Evolutionary conservation across 2,329 filamentous ascomycete species (phyloP), one percentile per base, ranked within the genome.

Genomic region (Botrytis medusae): DNA sequence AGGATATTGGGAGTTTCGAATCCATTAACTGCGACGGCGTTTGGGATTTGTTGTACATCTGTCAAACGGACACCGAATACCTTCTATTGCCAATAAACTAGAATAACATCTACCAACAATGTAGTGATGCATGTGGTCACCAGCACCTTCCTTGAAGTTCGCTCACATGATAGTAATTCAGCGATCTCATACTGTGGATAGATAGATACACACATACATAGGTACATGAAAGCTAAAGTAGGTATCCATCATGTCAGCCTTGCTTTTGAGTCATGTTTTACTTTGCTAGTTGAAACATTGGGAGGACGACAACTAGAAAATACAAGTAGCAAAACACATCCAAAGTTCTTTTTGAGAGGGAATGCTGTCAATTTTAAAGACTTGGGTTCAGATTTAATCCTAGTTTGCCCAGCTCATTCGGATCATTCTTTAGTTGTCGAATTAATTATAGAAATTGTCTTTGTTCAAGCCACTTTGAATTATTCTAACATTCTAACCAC

Each of bases 31-130:
- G 61, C 74, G 76, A 71, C 69, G 77, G 78, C 76, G 77, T 79
- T 79, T 76, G 75, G 75, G 76, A 78, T 79, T 75, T 77, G 73
- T 72, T 77, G 76, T 79, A 75, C 73, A 76, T 77, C 61, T 75
- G 40, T 72, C 70, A 73, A 61, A 59, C 65, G 29, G 65, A 75
- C 75, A 75, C 74, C 61, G 72, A 75, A 75, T 74, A 74, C 73
- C 71, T 75, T 40, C 51, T 73, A 74, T 70, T 73, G 44, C 69
- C 59, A 59, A 69, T 59, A 34, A 70, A 40, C 40, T 63, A 73
- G 67, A 70, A 69, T 71, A 70, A 63, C 65, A 62, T 73, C 32
- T 64, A 72, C 72, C 69, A 73, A 60, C 70, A 72, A 57, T 42
- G 9, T 59, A 73, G 65, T 32, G 62, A 70, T 44, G 54, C 69